These are phyloP conservation scores for Mucor circinelloides DNA, from an alignment of 371 early-diverging fungal species.

Conservation along the genomic window DNA sequence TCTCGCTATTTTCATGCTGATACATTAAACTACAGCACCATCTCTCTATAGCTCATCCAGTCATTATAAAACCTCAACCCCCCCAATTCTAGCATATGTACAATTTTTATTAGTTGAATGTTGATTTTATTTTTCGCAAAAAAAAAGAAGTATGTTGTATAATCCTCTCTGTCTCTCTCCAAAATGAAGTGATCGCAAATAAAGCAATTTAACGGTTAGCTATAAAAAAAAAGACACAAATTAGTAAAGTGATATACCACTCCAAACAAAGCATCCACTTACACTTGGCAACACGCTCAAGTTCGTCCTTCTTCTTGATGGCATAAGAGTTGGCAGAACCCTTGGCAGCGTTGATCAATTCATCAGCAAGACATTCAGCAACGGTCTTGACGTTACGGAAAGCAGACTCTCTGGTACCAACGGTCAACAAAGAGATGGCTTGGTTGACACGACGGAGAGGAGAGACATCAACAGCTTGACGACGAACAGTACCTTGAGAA, in stretches of 20 bases:
- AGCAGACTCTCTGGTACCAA: conserved; percentile 71
- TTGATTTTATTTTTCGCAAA: not conserved
- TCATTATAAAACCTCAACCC: no score
- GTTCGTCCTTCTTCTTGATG: conserved; percentile 99
- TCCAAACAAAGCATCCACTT: conserved; percentile 22
- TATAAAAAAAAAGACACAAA: not conserved
- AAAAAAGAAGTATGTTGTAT: not conserved
- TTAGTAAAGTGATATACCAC: not conserved
- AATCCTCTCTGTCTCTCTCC: not conserved
- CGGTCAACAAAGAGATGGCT: conserved; percentile 95
- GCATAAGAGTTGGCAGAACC: conserved; percentile 99
- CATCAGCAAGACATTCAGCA: conserved; percentile 99
- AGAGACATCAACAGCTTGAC: conserved; percentile 99
- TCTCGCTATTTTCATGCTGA: no score
- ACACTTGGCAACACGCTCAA: conserved; percentile 78
- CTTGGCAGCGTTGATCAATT: conserved; percentile 99
- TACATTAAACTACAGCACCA: no score
- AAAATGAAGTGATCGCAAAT: not conserved
- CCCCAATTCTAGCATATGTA: not conserved
- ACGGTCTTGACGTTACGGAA: conserved; percentile 38
- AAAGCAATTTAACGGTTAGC: conserved; percentile 32
- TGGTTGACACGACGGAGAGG: conserved; percentile 99
- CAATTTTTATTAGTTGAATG: not conserved
- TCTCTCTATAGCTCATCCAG: no score
- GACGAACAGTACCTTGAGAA: conserved; percentile 99